Conservation (phyloP, 2,329 filamentous ascomycete genomes). For the Cladobotryum protrusum region DNA sequence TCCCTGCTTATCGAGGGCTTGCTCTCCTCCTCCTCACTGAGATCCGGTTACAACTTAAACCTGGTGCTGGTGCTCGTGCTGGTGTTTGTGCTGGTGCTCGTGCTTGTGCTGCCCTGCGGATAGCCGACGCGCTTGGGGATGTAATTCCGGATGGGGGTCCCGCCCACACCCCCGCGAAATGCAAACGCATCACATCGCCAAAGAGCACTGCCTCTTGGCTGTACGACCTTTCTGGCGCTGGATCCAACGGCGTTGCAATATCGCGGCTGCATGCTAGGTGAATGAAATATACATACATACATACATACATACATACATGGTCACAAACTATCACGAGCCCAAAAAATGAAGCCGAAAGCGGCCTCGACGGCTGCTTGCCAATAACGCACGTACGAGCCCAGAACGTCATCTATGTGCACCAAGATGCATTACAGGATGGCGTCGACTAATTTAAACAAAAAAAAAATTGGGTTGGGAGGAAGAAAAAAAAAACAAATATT, state of each 20-base stretch:
- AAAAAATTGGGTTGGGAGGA: too few relatives aligned
- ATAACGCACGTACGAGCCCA: too few relatives aligned
- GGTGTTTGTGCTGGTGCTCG: too few relatives aligned
- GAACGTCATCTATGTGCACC: too few relatives aligned
- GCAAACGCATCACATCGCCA: neutral
- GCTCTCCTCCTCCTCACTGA: neutral
- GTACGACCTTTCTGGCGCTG: neutral
- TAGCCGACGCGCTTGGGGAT: neutral
- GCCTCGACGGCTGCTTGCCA: too few relatives aligned
- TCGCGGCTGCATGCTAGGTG: neutral
- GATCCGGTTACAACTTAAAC: neutral
- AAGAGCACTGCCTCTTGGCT: neutral
- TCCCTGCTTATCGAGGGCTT: neutral
- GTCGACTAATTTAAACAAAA: too few relatives aligned
- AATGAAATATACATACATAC: neutral
- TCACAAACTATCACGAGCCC: neutral
- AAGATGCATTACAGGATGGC: too few relatives aligned
- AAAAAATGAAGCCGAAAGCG: too few relatives aligned
- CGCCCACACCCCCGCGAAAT: neutral
- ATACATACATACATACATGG: neutral
- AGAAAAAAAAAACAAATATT: too few relatives aligned
- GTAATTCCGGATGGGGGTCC: neutral
- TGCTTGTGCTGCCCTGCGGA: neutral
- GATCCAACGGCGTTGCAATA: neutral
- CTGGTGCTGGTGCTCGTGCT: too few relatives aligned